These are phyloP conservation scores for Pseudocercospora fijiensis DNA, from an alignment of 2,329 filamentous ascomycete genomes.

Conservation along the genomic window DNA sequence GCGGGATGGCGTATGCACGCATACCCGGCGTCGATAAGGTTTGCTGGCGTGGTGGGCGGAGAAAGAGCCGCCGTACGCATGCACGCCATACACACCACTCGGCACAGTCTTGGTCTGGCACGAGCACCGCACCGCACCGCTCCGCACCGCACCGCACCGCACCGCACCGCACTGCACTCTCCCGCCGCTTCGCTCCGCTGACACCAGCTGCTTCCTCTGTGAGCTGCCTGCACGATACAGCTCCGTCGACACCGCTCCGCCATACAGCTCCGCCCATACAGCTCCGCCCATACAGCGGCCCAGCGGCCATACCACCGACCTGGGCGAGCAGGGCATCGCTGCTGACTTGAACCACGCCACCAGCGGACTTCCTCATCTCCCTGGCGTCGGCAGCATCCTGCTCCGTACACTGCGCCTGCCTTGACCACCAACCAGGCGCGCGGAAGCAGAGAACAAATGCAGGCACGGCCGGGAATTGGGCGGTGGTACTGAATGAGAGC, in stretches of 20 bases:
- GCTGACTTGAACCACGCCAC: constrained; percentile 22
- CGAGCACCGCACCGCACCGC: no score
- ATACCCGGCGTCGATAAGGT: neutral
- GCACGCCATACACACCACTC: no score
- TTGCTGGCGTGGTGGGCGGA: neutral
- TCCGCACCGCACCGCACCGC: no score
- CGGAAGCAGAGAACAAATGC: constrained; percentile 15
- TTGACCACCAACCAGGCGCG: constrained; percentile 15
- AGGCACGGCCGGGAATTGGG: constrained; percentile 19
- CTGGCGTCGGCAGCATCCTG: neutral
- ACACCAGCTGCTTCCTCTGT: no score
- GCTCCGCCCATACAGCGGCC: neutral
- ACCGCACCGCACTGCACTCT: no score
- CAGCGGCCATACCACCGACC: neutral
- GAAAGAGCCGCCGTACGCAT: neutral
- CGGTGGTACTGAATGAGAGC: constrained; percentile 23
- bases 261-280: no score
- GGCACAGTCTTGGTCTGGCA: no score
- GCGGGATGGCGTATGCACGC: constrained; percentile 6
- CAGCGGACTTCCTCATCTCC: neutral
- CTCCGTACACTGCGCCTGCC: constrained; percentile 2
- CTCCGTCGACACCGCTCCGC: neutral
- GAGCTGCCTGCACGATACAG: no score
- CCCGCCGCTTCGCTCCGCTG: neutral
- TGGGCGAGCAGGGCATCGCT: neutral